phyloP scores from a whole-genome alignment of 2,329 filamentous ascomycete species.

The Phaeophleospora eucalypticola region DNA sequence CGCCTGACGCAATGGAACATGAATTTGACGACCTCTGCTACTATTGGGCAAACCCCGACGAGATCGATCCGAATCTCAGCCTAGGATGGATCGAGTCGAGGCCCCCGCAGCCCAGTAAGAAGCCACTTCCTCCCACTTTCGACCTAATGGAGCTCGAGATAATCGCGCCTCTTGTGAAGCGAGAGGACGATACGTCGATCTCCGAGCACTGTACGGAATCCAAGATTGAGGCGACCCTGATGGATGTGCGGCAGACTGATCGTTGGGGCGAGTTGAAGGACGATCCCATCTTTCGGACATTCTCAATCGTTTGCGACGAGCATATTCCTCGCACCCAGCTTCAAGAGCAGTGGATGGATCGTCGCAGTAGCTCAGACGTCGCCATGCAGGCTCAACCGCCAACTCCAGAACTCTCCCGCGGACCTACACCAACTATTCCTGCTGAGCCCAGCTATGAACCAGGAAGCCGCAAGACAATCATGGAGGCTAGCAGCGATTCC shows the following conservation, averaged over 20 bases:
- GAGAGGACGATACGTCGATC: constrained; percentile 43
- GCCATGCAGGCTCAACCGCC: too few species aligned
- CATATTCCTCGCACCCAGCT: constrained; percentile 41
- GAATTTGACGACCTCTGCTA: constrained; percentile 43
- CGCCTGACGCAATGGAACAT: constrained; percentile 36
- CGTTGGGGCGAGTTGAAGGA: constrained; percentile 48
- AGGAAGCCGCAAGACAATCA: constrained; percentile 2
- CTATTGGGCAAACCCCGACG: constrained; percentile 43
- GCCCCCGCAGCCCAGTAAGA: constrained; percentile 41
- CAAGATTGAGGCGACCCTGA: constrained; percentile 41
- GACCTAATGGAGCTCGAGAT: constrained; percentile 43
- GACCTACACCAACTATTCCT: constrained; percentile 11
- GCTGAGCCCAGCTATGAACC: neutral
- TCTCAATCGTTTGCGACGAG: constrained; percentile 39
- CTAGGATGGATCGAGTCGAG: constrained; percentile 45
- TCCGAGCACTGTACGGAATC: constrained; percentile 48
- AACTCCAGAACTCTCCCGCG: constrained; percentile 17
- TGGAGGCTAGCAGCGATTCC: too few species aligned
- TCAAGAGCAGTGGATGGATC: constrained; percentile 20
- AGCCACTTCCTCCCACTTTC: constrained; percentile 42
- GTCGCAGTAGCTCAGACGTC: constrained; percentile 6
- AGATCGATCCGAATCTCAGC: constrained; percentile 42
- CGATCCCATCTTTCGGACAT: constrained; percentile 48
- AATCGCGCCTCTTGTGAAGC: constrained; percentile 33
- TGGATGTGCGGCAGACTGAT: constrained; percentile 48